Evolutionary conservation across 306 rosid species (phyloP).

Genomic region (Herpetospermum pedunculosum): DNA sequence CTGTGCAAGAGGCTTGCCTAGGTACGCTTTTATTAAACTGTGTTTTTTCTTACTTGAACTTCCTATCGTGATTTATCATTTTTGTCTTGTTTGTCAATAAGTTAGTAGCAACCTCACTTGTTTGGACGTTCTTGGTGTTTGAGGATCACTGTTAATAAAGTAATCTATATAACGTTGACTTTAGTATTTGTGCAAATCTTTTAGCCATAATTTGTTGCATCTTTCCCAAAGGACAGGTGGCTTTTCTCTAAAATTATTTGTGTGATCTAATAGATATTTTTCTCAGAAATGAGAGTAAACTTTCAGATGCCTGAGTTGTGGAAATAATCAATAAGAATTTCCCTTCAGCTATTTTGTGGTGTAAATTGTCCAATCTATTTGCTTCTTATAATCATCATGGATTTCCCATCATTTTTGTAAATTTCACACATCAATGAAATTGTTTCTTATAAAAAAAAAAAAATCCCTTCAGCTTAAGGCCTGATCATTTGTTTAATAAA

Average conservation of each 20-base stretch:
- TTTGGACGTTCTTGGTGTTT: background rate
- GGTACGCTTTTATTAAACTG: background rate
- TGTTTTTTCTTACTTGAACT: background rate
- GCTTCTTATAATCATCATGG: no score
- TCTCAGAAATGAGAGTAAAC: background rate
- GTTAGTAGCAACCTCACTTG: background rate
- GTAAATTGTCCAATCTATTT: no score
- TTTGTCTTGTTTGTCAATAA: background rate
- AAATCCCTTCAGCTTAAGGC: background rate
- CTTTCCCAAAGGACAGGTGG: background rate
- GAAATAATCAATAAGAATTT: background rate
- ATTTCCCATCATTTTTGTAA: no score
- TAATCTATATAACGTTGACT: background rate
- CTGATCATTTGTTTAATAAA: background rate
- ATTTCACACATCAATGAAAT: no score
- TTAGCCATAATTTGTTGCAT: background rate
- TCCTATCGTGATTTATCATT: background rate
- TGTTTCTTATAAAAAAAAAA: no score
- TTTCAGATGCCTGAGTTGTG: background rate
- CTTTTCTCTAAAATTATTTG: background rate
- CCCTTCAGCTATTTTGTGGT: background rate
- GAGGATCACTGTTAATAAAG: background rate
- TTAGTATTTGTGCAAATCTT: background rate
- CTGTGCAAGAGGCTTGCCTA: conserved; percentile 7
- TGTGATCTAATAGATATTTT: background rate